These are phyloP conservation scores for Malassezia japonica DNA, from an alignment of 1,284 basidiomycete species.

Conservation along the genomic window DNA sequence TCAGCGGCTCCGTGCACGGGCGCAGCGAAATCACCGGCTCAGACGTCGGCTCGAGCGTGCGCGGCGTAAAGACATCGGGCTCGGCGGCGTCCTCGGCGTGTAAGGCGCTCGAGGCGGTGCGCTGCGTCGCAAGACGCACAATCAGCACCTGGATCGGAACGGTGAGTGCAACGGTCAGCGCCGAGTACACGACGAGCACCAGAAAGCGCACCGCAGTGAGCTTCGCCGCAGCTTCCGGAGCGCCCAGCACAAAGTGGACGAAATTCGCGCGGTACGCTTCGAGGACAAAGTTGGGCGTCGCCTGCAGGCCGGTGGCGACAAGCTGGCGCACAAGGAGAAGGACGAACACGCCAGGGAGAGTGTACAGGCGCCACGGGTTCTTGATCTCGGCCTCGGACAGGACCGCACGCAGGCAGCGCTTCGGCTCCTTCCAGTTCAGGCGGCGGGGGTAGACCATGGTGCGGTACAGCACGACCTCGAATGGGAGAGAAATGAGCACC, in stretches of 20 bases:
- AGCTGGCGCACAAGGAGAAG: conserved; percentile 32
- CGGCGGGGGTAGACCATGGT: conserved; percentile 37
- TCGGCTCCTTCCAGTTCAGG: conserved; percentile 24
- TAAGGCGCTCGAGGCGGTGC: background rate
- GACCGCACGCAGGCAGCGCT: conserved; percentile 30
- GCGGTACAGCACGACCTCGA: conserved; percentile 36
- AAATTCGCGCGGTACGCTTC: conserved; percentile 22
- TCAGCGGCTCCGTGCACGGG: conserved; percentile 21
- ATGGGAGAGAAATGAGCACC: conserved; percentile 23
- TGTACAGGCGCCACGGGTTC: conserved; percentile 40
- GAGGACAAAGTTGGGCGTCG: conserved; percentile 19
- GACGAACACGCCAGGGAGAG: conserved; percentile 31
- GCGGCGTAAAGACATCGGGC: conserved; percentile 1
- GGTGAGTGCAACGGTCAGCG: conserved; percentile 27
- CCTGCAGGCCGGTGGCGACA: conserved; percentile 30
- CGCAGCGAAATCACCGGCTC: conserved; percentile 45
- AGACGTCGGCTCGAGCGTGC: background rate
- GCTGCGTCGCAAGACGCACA: conserved; percentile 38
- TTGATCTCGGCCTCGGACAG: conserved; percentile 32
- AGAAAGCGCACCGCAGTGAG: conserved; percentile 11
- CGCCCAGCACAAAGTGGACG: conserved; percentile 19
- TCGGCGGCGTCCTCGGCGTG: conserved; percentile 20
- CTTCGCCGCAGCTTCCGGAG: conserved; percentile 20
- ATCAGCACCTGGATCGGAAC: conserved; percentile 38
- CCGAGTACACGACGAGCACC: conserved; percentile 33